These are phyloP conservation scores for Salix brachista DNA, from an alignment of 345 rosid genomes.

Conservation along the genomic window DNA sequence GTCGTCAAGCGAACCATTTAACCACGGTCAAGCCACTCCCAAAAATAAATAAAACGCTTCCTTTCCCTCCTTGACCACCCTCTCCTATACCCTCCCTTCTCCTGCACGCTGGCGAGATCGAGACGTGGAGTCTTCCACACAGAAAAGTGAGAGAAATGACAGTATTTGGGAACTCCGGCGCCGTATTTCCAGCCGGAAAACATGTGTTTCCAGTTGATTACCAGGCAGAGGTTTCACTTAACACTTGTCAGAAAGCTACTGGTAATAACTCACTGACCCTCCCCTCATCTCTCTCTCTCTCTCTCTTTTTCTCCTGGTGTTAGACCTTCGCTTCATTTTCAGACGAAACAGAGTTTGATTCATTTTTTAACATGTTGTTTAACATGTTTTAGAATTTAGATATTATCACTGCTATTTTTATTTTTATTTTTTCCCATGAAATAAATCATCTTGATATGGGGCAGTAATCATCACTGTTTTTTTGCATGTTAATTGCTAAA, in stretches of 20 bases:
- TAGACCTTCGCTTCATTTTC: not conserved
- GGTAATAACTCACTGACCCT: slow-evolving; percentile 38
- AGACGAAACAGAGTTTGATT: too few species aligned
- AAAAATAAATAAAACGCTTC: not conserved
- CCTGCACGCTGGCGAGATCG: too few species aligned
- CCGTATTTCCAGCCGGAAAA: slow-evolving; percentile 6
- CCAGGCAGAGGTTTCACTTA: slow-evolving; percentile 11
- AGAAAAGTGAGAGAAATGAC: not conserved
- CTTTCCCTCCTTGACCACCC: not conserved
- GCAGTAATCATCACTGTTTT: too few species aligned
- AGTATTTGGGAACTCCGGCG: slow-evolving; percentile 9
- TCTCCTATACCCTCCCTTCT: not conserved
- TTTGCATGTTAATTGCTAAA: too few species aligned
- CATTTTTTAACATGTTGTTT: too few species aligned
- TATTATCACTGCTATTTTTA: too few species aligned
- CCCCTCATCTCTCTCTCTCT: not conserved
- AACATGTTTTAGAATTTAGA: too few species aligned
- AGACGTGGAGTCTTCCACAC: not conserved
- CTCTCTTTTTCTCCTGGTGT: not conserved
- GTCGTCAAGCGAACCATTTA: too few species aligned
- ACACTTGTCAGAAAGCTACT: too few species aligned
- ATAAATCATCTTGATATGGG: too few species aligned
- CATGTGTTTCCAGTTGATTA: slow-evolving; percentile 16
- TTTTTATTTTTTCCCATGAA: too few species aligned
- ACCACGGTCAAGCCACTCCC: not conserved